Conservation (phyloP, 176 grass and related monocot species). For the Phragmites australis region DNA sequence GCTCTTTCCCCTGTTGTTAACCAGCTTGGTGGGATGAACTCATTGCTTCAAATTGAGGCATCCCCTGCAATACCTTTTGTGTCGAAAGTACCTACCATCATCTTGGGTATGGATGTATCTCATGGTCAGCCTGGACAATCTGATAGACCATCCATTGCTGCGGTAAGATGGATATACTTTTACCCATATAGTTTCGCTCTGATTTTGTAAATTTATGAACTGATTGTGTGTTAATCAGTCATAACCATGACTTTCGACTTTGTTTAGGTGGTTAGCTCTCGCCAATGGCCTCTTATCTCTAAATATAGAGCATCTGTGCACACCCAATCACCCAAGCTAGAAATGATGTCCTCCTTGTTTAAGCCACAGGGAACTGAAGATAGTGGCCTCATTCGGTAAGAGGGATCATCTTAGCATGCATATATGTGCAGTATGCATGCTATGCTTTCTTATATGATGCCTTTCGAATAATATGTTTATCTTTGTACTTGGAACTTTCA, state of each 20-base stretch:
- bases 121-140: conserved; percentile 77
- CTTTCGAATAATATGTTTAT: not conserved
- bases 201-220: not conserved
- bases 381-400: conserved; percentile 70
- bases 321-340: conserved; percentile 64
- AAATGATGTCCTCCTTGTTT: conserved; percentile 84
- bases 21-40: conserved; percentile 89
- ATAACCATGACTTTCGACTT: not conserved
- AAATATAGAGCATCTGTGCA: conserved; percentile 85
- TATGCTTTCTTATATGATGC: not conserved
- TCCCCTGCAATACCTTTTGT: conserved; percentile 56
- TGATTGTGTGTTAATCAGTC: not conserved
- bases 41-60: conserved; percentile 63
- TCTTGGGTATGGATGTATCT: conserved; percentile 90
- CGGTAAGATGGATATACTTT: conserved; percentile 41
- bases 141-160: conserved; percentile 83
- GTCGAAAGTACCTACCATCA: conserved; percentile 66
- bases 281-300: conserved; percentile 80
- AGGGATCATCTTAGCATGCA: conserved; percentile 11
- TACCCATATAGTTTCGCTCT: not conserved
- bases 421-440: not conserved
- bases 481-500: conserved; percentile 29
- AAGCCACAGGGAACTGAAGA: conserved; percentile 59
- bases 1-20: not conserved
- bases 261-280: conserved; percentile 84